Base-by-base conservation (phyloP, 129 eudicot genomes). In the Lonicera japonica region DNA sequence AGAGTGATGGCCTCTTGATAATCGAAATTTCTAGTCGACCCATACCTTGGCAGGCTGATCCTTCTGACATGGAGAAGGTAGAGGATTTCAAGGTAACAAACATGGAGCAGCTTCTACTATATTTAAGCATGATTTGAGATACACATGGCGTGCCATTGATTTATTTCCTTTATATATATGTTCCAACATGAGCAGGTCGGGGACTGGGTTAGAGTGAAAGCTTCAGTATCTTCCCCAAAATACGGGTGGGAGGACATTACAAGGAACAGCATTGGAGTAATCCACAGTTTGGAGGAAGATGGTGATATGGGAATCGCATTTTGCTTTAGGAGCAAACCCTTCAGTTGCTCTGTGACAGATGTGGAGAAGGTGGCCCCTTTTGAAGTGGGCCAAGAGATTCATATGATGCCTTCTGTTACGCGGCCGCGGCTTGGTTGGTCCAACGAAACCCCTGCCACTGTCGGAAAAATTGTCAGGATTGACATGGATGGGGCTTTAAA, bases 351-450 rank as follows among this genome's bases (percentile, higher is more conserved):
- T 8, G 92, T 81, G 53, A 92, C 99, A 38, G 99, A 92, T 83
- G 80, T 92, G 25, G 99, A 92, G 73, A 92, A 92, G 70, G 91
- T 88, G 25, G 79, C 76, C 14, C 95, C 99, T 73, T 92, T 92
- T 73, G 99, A 92, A 79, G 69, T 92, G 71, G 99, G 96, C 22
- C 99, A 92, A 75, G 95, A 82, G 77, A 85, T 92, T 64, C 99
- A 83, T 73, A 52, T 92, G 68, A 56, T 82, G 66, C 77, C 90
- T 50, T 85, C 96, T 2, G 88, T 92, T 63, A 54, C 67, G 67
- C 99, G 82, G 73, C 99, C 99, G 10, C 85, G 95, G n/a, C 99
- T 92, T 64, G 99, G 96, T 29, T 92, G 99, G 99, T 88, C 95
- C 50, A 72, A 88, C 43, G 95, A 92, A 82, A 73, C 95, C 45